A percentile compares a stretch with the other conserved stretches of the same genome.
Conservation (phyloP, 2,329 filamentous ascomycete species). For the Diaporthe helianthi region DNA sequence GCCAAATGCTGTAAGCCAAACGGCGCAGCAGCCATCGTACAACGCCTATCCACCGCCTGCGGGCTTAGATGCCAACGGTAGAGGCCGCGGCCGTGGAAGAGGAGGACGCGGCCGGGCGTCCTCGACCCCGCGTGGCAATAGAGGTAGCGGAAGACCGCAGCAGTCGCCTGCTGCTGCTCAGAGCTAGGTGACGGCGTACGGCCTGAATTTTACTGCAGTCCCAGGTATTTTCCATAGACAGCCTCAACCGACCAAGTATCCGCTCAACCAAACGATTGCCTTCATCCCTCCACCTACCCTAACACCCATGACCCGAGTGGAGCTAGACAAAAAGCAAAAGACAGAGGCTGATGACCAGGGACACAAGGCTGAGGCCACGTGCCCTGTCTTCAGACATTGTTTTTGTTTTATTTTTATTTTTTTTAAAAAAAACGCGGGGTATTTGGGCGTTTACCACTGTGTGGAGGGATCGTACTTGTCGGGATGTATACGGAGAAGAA, state of each 20-base stretch:
- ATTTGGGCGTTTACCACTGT: too few relatives aligned
- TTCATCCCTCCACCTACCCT: background rate
- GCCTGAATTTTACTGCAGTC: background rate
- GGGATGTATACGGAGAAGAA: too few relatives aligned
- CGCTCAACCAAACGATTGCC: background rate
- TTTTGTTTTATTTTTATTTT: too few relatives aligned
- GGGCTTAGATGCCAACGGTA: conserved; percentile 58
- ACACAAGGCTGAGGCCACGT: too few relatives aligned
- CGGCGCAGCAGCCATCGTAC: conserved; percentile 47
- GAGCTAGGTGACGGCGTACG: conserved; percentile 18
- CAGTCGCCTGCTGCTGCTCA: conserved; percentile 32
- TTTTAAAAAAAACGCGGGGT: too few relatives aligned
- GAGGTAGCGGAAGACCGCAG: conserved; percentile 28
- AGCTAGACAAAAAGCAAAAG: background rate
- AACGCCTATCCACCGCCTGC: conserved; percentile 68
- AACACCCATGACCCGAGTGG: background rate
- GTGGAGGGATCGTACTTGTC: too few relatives aligned
- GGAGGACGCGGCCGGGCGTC: conserved; percentile 37
- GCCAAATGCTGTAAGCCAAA: conserved; percentile 30
- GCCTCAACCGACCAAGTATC: background rate
- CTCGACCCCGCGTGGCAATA: conserved; percentile 28
- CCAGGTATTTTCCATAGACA: background rate
- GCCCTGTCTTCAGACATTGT: too few relatives aligned
- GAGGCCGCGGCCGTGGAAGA: conserved; percentile 50
- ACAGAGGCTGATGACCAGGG: background rate